Percentiles rank a stretch among this genome's conserved stretches.
phyloP scores from a whole-genome alignment of 106 monocot species.

The Dendrobium catenatum region DNA sequence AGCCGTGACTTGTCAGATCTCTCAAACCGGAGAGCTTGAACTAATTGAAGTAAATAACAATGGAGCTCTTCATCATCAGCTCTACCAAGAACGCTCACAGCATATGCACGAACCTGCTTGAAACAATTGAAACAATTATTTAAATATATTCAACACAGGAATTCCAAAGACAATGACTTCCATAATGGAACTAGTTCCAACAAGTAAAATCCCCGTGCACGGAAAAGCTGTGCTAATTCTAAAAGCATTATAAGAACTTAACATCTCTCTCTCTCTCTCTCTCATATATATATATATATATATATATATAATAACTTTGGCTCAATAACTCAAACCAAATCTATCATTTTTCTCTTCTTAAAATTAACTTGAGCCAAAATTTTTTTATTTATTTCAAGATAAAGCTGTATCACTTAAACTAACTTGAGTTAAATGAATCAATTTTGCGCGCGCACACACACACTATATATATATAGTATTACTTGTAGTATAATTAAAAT shows the following conservation, averaged over 20 bases:
- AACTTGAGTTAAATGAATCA: too few species aligned
- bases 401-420: too few species aligned
- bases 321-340: too few species aligned
- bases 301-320: too few species aligned
- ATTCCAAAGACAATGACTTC: neutral
- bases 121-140: conserved; percentile 12
- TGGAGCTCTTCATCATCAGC: conserved; percentile 94
- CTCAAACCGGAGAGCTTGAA: conserved; percentile 98
- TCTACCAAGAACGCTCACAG: conserved; percentile 90
- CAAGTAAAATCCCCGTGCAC: neutral
- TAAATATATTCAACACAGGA: neutral
- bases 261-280: neutral
- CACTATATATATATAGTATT: neutral
- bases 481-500: too few species aligned
- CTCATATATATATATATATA: too few species aligned
- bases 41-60: conserved; percentile 91
- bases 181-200: neutral
- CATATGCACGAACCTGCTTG: conserved; percentile 95
- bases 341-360: too few species aligned
- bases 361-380: too few species aligned
- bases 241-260: neutral
- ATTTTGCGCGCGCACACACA: too few species aligned
- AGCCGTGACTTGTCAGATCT: conserved; percentile 89
- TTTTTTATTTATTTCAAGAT: too few species aligned
- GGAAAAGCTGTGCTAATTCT: neutral